Evolutionary conservation across 177 flowering plant genomes (phyloP), one percentile per base, ranked within the genome.

Genomic region (Vitis hybrid): DNA sequence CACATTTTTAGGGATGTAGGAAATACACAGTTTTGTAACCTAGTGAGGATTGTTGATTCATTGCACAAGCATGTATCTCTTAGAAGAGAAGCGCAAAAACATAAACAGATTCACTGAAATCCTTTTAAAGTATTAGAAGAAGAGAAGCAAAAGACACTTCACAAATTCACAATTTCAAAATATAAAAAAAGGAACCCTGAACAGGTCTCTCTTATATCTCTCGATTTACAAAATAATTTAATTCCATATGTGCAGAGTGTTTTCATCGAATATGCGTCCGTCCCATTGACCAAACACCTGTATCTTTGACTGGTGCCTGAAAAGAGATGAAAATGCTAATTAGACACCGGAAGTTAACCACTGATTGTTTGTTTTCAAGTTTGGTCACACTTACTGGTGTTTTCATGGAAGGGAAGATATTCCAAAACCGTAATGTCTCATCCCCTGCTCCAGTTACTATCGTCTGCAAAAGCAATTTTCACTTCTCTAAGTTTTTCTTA

Each of bases 391-490:
- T 79, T 74, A 92, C 97, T n/a, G 82, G 93, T 18, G 91, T 58
- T 83, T 91, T 96, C 70, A 80, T 60, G 1, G 99, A 92, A 54
- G 99, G 99, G 81, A 96, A 94, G 65, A 96, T 79, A 64, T 92
- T 94, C 99, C 97, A 96, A 74, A 96, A 94, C 69, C 99, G 80
- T 61, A 94, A 74, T 3, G 98, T 96, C 80, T 96, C 98, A 72
- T 96, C 99, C 1, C 99, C 99, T 27, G 99, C 99, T 62, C 98
- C 99, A 12, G 98, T 96, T 27, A 96, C 99, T 61, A 96, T 96
- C 48, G 98, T 94, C 97, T 95, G 91, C 85, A 79, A 41, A 50
- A 17, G 18, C 56, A 49, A 14, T 55, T 60, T 65, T 61, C 11
- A 35, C 21, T 32, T 3, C 13, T 50, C 41, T 13, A 41, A 41